These are phyloP conservation scores for Manihot esculenta DNA, from an alignment of 441 rosid genomes.

Conservation along the genomic window DNA sequence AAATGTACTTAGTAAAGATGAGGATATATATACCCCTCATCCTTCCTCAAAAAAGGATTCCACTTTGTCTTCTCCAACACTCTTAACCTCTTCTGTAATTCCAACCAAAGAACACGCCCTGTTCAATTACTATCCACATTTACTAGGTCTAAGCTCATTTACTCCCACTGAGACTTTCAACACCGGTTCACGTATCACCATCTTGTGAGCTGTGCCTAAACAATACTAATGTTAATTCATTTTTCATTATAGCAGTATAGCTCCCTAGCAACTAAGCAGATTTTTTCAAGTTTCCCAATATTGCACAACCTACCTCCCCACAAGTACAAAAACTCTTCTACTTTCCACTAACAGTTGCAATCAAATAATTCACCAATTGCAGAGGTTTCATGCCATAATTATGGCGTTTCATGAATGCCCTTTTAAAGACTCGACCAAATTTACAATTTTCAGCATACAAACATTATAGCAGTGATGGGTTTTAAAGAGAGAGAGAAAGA, in stretches of 20 bases:
- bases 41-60: too few species aligned
- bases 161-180: too few species aligned
- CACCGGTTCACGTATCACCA: too few species aligned
- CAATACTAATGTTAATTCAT: neutral
- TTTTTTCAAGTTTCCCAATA: neutral
- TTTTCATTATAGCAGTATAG: neutral
- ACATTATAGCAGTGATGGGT: too few species aligned
- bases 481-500: neutral
- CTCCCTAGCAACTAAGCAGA: neutral
- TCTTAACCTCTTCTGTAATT: too few species aligned
- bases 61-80: too few species aligned
- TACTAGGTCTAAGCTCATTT: too few species aligned
- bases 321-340: slow-evolving; percentile 2
- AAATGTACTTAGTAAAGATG: too few species aligned
- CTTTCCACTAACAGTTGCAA: neutral
- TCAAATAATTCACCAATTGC: neutral
- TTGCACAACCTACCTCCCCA: neutral
- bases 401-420: neutral
- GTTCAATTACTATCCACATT: too few species aligned
- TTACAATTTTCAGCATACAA: neutral
- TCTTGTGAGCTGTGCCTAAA: neutral
- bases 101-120: too few species aligned
- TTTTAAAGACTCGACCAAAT: neutral
- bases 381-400: neutral
- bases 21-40: too few species aligned